A percentile compares a stretch with the other conserved stretches of the same genome.
These are phyloP conservation scores for Phytopythium helicoides DNA, from an alignment of 352 stramenopile species.

Conservation along the genomic window DNA sequence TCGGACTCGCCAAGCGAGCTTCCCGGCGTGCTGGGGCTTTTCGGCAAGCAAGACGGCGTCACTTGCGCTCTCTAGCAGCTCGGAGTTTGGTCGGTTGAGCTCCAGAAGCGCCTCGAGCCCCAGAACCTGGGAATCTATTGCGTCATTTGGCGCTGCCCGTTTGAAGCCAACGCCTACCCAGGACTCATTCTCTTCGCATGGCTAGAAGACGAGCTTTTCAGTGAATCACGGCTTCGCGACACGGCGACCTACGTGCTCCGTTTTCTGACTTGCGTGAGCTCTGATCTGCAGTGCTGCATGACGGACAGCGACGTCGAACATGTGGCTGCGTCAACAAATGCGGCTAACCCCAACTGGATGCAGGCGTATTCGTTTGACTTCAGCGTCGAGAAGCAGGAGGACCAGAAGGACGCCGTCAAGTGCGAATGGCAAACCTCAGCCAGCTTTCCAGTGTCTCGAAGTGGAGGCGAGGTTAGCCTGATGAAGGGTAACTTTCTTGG, in stretches of 20 bases:
- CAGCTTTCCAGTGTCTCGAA: too few relatives aligned
- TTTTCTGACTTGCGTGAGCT: slow-evolving; percentile 53
- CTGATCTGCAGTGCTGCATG: slow-evolving; percentile 52
- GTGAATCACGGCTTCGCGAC: slow-evolving; percentile 36
- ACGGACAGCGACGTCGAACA: slow-evolving; percentile 25
- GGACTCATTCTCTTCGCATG: slow-evolving; percentile 64
- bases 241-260: slow-evolving; percentile 72
- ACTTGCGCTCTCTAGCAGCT: slow-evolving; percentile 37
- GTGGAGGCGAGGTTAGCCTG: background rate
- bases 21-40: slow-evolving; percentile 52
- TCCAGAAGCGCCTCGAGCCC: too few relatives aligned
- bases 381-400: slow-evolving; percentile 48
- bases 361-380: slow-evolving; percentile 32
- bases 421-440: background rate
- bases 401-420: slow-evolving; percentile 34
- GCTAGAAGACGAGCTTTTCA: slow-evolving; percentile 47
- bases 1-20: too few relatives aligned
- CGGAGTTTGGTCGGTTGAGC: too few relatives aligned
- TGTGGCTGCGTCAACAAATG: slow-evolving; percentile 16
- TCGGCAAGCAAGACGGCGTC: slow-evolving; percentile 58
- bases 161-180: too few relatives aligned
- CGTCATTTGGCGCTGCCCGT: too few relatives aligned
- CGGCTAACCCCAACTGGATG: slow-evolving; percentile 10
- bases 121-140: slow-evolving; percentile 73
- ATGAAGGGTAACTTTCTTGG: slow-evolving; percentile 16